Conservation (phyloP, 2,329 filamentous ascomycete species). For the Penicillium psychrosexuale region DNA sequence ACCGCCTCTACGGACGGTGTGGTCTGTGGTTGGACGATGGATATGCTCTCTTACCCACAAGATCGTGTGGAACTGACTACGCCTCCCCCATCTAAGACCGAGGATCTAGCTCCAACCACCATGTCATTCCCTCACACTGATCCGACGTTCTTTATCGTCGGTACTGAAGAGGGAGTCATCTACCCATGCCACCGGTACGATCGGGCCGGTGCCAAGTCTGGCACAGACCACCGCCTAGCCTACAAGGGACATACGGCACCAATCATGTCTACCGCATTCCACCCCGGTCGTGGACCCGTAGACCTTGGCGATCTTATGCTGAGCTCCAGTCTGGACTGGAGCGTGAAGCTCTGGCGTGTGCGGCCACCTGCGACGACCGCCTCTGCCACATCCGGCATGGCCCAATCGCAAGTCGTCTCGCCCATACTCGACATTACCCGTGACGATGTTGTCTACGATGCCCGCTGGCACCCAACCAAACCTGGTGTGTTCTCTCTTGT, state of each 20-base stretch:
- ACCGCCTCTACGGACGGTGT: slow-evolving; percentile 95
- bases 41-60: slow-evolving; percentile 96
- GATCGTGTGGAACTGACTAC: slow-evolving; percentile 86
- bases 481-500: slow-evolving; percentile 93
- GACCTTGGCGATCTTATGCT: slow-evolving; percentile 93
- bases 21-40: slow-evolving; percentile 94
- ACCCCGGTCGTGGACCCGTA: slow-evolving; percentile 85
- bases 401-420: slow-evolving; percentile 53
- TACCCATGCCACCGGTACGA: slow-evolving; percentile 97
- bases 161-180: slow-evolving; percentile 93
- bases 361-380: slow-evolving; percentile 51
- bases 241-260: slow-evolving; percentile 91
- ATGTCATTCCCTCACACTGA: slow-evolving; percentile 93
- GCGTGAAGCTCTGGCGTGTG: slow-evolving; percentile 93
- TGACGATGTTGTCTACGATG: slow-evolving; percentile 96
- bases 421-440: slow-evolving; percentile 87
- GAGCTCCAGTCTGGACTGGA: slow-evolving; percentile 93
- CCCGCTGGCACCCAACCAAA: slow-evolving; percentile 89
- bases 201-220: slow-evolving; percentile 92
- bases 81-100: slow-evolving; percentile 81
- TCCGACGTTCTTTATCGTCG: slow-evolving; percentile 95
- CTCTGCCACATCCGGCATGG: slow-evolving; percentile 35
- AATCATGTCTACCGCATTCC: slow-evolving; percentile 94
- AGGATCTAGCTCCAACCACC: slow-evolving; percentile 91
- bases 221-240: slow-evolving; percentile 81